These are phyloP conservation scores for Nematodospora anomalae DNA, from an alignment of 1,139 yeast genomes.

Conservation along the genomic window DNA sequence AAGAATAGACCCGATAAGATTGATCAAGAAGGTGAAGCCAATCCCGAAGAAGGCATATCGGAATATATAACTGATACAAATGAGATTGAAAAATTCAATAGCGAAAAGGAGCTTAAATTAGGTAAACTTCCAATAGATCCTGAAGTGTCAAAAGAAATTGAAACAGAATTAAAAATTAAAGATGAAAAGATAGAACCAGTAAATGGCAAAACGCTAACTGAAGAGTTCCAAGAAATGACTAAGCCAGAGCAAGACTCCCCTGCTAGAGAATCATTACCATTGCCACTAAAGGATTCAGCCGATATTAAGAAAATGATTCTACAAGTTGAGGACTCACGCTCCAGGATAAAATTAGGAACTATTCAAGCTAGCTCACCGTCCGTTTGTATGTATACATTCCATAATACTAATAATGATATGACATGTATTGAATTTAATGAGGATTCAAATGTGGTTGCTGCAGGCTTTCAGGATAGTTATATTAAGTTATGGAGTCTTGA, in stretches of 20 bases:
- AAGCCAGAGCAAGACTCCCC: conserved; percentile 68
- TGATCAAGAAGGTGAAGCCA: conserved; percentile 47
- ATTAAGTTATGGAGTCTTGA: conserved; percentile 91
- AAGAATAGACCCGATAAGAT: conserved; percentile 48
- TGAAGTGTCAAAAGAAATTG: conserved; percentile 81
- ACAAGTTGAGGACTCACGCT: conserved; percentile 78
- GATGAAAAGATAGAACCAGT: conserved; percentile 55
- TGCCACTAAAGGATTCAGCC: conserved; percentile 77
- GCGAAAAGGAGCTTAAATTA: conserved; percentile 70
- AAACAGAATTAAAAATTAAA: conserved; percentile 74
- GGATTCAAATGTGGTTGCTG: conserved; percentile 85
- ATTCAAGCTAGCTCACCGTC: conserved; percentile 86
- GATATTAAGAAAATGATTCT: conserved; percentile 79
- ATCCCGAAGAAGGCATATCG: conserved; percentile 65
- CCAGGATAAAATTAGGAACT: conserved; percentile 59
- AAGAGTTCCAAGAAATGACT: conserved; percentile 51
- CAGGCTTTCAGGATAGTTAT: conserved; percentile 90
- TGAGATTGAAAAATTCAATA: conserved; percentile 61
- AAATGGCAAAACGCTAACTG: conserved; percentile 43
- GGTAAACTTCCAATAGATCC: conserved; percentile 87
- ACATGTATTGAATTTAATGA: conserved; percentile 83
- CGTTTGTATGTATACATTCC: conserved; percentile 97
- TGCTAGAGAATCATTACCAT: conserved; percentile 68
- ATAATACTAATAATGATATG: conserved; percentile 87
- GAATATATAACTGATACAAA: conserved; percentile 51